Evolutionary conservation across 2,329 filamentous ascomycete genomes (phyloP).

Genomic region (Diaporthe eres): DNA sequence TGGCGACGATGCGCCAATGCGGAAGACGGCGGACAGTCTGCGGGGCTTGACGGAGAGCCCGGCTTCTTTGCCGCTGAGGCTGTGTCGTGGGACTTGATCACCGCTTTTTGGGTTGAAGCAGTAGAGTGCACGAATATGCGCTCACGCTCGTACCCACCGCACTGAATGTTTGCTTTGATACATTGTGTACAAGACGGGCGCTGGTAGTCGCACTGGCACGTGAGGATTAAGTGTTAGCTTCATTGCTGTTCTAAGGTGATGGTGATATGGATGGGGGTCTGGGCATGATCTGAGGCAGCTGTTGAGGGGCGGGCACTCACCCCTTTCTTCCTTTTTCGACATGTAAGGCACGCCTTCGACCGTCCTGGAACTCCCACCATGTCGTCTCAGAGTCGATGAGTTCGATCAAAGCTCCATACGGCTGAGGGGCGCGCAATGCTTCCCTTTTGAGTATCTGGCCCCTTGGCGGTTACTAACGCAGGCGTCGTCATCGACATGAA

Average conservation of each 20-base stretch:
- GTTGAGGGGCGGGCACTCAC: constrained; percentile 1
- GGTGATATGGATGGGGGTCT: not conserved
- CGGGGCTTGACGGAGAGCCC: not conserved
- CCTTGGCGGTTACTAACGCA: not conserved
- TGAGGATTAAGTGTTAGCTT: not conserved
- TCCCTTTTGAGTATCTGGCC: not conserved
- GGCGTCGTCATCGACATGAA: constrained; percentile 1
- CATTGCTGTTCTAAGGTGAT: not conserved
- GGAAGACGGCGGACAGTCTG: not conserved
- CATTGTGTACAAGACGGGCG: constrained; percentile 46
- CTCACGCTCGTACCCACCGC: constrained; percentile 45
- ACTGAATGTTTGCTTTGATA: constrained; percentile 43
- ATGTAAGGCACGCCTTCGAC: constrained; percentile 35
- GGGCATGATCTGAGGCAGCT: no score
- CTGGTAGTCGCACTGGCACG: constrained; percentile 44
- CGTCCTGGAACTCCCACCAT: constrained; percentile 40
- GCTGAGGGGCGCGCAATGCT: not conserved
- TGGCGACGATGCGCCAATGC: constrained; percentile 25
- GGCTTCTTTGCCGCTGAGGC: not conserved
- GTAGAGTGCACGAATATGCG: constrained; percentile 46
- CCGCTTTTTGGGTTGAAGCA: constrained; percentile 21
- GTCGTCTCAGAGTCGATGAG: not conserved
- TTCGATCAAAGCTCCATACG: not conserved
- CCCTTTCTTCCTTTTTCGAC: constrained; percentile 37
- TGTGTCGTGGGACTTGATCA: not conserved